These are phyloP conservation scores for Quercus lobata DNA, from an alignment of 331 rosid genomes.

Conservation along the genomic window DNA sequence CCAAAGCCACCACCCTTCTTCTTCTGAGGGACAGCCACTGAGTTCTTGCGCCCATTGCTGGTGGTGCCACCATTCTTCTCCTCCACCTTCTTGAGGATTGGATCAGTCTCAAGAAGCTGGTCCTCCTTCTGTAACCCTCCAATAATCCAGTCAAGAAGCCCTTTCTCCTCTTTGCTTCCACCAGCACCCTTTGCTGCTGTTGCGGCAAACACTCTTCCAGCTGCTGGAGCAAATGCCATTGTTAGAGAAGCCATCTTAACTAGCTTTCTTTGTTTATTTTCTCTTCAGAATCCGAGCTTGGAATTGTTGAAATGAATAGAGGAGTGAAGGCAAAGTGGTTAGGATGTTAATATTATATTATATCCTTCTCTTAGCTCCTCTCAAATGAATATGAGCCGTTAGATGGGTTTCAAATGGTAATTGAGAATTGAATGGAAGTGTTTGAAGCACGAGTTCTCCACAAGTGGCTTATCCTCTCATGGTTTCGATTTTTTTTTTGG, in stretches of 20 bases:
- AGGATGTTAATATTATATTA: constrained; percentile 16
- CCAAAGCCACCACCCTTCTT: constrained; percentile 83
- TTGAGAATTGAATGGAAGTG: constrained; percentile 20
- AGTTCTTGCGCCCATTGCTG: constrained; percentile 37
- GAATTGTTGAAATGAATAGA: constrained; percentile 6
- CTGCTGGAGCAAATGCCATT: constrained; percentile 61
- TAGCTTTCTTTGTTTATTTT: neutral
- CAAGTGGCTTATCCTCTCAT: constrained; percentile 66
- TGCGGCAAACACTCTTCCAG: constrained; percentile 53
- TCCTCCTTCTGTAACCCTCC: constrained; percentile 78
- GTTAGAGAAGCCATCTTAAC: constrained; percentile 66
- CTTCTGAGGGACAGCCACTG: constrained; percentile 69
- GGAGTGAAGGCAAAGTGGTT: constrained; percentile 2
- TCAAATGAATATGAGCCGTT: constrained; percentile 34
- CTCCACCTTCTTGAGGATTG: constrained; percentile 83
- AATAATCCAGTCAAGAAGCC: constrained; percentile 70
- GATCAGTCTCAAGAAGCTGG: constrained; percentile 76
- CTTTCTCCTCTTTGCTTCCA: constrained; percentile 64
- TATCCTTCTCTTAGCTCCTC: constrained; percentile 16
- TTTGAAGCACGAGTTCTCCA: constrained; percentile 57
- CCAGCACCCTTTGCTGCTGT: constrained; percentile 62
- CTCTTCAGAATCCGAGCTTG: neutral
- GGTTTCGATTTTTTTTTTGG: constrained; percentile 12
- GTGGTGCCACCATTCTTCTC: constrained; percentile 40
- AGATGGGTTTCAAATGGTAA: constrained; percentile 31